These are phyloP conservation scores for Ustilago bromivora DNA, from an alignment of 1,284 basidiomycete species.

Conservation along the genomic window DNA sequence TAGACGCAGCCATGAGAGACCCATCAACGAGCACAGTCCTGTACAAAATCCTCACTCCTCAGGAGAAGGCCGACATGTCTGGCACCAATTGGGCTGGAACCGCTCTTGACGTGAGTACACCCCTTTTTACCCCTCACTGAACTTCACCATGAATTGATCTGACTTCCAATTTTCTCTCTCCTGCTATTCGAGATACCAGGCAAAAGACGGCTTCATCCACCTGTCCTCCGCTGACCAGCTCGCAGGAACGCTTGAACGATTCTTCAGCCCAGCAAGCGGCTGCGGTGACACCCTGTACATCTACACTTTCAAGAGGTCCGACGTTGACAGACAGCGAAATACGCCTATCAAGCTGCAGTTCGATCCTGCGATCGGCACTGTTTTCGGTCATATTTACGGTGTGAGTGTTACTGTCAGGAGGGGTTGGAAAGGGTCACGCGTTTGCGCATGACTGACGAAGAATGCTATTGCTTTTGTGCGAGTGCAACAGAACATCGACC, in stretches of 20 bases:
- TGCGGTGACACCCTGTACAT: slow-evolving; percentile 52
- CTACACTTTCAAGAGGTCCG: slow-evolving; percentile 41
- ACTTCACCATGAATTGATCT: not conserved
- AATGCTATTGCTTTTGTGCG: not conserved
- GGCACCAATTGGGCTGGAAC: slow-evolving; percentile 53
- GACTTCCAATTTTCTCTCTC: not conserved
- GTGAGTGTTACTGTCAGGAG: slow-evolving; percentile 21
- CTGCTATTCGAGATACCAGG: slow-evolving; percentile 15
- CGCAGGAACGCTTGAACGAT: slow-evolving; percentile 52
- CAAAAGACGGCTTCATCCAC: slow-evolving; percentile 62
- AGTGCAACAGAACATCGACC: slow-evolving; percentile 37
- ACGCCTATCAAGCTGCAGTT: slow-evolving; percentile 51
- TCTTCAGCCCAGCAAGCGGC: slow-evolving; percentile 48
- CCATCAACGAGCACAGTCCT: slow-evolving; percentile 54
- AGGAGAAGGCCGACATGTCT: slow-evolving; percentile 48
- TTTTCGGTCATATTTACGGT: slow-evolving; percentile 59
- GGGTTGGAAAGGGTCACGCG: no score
- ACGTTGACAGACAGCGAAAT: slow-evolving; percentile 33
- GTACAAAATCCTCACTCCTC: slow-evolving; percentile 64
- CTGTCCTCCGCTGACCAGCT: slow-evolving; percentile 60
- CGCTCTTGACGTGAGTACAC: slow-evolving; percentile 56
- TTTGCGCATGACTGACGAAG: not conserved
- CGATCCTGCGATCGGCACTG: slow-evolving; percentile 48
- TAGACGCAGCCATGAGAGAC: slow-evolving; percentile 33
- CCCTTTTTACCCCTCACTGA: not conserved